Conservation (phyloP, 108 stramenopile species). For the Aureococcus anophagefferens region DNA sequence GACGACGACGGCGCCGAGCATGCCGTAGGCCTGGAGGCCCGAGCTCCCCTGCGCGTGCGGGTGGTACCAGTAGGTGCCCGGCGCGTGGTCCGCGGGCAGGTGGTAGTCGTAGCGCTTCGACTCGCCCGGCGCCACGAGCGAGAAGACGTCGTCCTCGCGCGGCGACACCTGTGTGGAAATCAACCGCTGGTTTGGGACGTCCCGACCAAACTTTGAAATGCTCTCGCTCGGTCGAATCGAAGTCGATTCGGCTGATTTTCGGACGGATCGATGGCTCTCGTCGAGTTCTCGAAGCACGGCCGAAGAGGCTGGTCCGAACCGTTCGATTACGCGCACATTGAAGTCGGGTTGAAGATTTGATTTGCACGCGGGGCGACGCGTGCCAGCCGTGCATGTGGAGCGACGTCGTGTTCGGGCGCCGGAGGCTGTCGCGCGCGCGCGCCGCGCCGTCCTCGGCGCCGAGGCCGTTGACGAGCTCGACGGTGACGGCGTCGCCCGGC, state of each 20-base stretch:
- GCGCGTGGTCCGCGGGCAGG: constrained; percentile 13
- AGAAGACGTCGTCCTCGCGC: constrained; percentile 13
- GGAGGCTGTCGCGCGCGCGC: background rate
- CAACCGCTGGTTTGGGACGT: no score
- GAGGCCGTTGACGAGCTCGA: background rate
- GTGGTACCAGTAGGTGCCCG: constrained; percentile 17
- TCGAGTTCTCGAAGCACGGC: no score
- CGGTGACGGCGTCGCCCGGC: constrained; percentile 4
- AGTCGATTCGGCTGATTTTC: no score
- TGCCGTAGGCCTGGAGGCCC: constrained; percentile 7
- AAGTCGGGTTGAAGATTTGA: no score
- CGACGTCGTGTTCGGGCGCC: constrained; percentile 15
- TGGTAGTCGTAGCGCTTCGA: background rate
- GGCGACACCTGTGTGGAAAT: no score
- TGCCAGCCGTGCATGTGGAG: constrained; percentile 19
- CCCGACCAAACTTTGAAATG: no score
- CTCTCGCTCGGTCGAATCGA: no score
- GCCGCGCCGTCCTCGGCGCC: background rate
- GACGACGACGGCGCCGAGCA: constrained; percentile 11
- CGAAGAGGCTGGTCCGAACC: no score
- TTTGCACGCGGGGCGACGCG: no score
- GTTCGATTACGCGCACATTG: no score
- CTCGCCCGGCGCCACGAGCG: background rate
- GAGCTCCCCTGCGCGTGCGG: constrained; percentile 10
- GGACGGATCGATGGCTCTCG: no score